Evolutionary conservation across 1,284 basidiomycete species (phyloP).

Genomic region (Ganoderma sinense): DNA sequence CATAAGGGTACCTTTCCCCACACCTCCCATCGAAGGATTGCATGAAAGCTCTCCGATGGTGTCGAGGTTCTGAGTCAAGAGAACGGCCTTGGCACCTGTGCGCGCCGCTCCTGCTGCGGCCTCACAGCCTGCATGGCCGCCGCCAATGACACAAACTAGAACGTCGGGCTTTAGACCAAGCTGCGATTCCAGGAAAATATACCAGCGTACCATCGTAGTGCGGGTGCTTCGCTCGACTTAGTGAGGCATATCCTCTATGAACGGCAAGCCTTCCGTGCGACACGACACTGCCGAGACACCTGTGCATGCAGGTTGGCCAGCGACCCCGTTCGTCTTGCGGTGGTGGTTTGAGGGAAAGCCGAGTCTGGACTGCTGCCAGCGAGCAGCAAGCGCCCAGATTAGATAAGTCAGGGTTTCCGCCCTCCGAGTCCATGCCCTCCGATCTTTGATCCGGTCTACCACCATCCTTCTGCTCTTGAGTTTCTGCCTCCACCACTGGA

Average conservation of each 20-base stretch:
- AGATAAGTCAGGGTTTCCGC: slow-evolving; percentile 15
- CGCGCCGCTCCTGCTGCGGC: slow-evolving; percentile 88
- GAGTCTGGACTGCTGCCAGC: background rate
- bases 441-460: background rate
- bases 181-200: too few relatives aligned
- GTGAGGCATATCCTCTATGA: slow-evolving; percentile 21
- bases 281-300: slow-evolving; percentile 8
- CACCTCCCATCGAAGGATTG: slow-evolving; percentile 89
- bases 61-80: slow-evolving; percentile 82
- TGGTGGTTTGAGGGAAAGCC: slow-evolving; percentile 3
- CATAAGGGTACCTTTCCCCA: slow-evolving; percentile 91
- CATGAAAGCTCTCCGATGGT: slow-evolving; percentile 91
- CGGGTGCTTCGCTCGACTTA: slow-evolving; percentile 14
- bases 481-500: slow-evolving; percentile 1
- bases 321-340: background rate
- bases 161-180: background rate
- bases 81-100: slow-evolving; percentile 79
- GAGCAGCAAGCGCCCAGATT: slow-evolving; percentile 2
- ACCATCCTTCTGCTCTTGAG: background rate
- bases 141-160: slow-evolving; percentile 87
- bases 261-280: background rate
- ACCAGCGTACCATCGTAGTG: slow-evolving; percentile 37
- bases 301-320: slow-evolving; percentile 20
- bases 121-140: slow-evolving; percentile 92
- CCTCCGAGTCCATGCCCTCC: background rate